Evolutionary conservation across 495 filamentous ascomycete genomes (phyloP), one percentile per base, ranked within the genome.

Genomic region (Penicillium nucicola): DNA sequence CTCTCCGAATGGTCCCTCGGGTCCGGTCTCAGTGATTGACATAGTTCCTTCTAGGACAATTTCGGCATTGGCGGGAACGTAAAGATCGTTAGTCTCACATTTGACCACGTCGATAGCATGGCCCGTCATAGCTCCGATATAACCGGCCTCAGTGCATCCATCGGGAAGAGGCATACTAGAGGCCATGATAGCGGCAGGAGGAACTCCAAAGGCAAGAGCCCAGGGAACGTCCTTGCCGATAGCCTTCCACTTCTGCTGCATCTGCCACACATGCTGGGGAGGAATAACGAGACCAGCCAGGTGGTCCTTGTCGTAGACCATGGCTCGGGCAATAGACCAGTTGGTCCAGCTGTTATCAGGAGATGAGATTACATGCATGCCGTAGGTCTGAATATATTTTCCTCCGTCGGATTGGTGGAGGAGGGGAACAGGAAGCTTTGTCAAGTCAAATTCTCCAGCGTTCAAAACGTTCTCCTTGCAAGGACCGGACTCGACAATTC

Each of bases 271-370:
- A 34, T 72, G 58, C 50, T 75, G 69, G 3, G 56, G 56, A 18
- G 59, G 45, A 23, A 67, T 66, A 5, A 68, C 58, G 4, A 56
- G 55, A 10, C 69, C 66, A 1, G 53, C 55, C 2, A 75, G 17
- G 9, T 55, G 51, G 8, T 54, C 56, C 28, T 65, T 67, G 34
- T 67, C 68, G 33, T 62, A 37, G 1, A 72, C 56, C 71, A 75
- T 72, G 9, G 61, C 66, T 2, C 71, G 62, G 2, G 64, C 58
- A 34, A 72, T 71, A 10, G 71, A 72, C 69, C 71, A 72, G 45
- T 74, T 74, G 8, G 54, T 61, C 71, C 71, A 74, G 0, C 38
- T 45, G 2, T 58, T 59, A 43, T 72, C 63, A 0, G 69, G 69
- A 2, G 61, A 61, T 31, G 65, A 57, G 2, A 75, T 55, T n/a